Evolutionary conservation across 768 basidiomycete species (phyloP).

Genomic region (Mycena epipterygia): DNA sequence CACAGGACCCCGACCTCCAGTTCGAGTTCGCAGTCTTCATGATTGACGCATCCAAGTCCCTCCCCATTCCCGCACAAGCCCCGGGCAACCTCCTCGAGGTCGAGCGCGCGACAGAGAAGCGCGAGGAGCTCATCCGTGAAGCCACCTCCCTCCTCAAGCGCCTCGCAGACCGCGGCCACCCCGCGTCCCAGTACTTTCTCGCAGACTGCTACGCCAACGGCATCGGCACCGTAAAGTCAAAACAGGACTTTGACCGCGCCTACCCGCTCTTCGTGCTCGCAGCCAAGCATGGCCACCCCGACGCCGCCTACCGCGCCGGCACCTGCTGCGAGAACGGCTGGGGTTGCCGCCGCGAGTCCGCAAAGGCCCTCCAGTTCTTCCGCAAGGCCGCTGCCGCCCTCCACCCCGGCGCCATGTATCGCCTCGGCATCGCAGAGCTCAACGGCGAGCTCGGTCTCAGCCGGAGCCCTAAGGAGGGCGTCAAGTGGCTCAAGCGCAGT

Average conservation of each 20-base stretch:
- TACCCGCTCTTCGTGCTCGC: slow-evolving; percentile 96
- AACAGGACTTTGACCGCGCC: slow-evolving; percentile 97
- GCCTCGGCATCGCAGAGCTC: slow-evolving; percentile 94
- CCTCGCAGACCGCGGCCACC: slow-evolving; percentile 94
- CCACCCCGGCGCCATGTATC: slow-evolving; percentile 97
- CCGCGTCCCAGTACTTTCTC: slow-evolving; percentile 96
- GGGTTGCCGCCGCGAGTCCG: slow-evolving; percentile 94
- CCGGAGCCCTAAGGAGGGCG: slow-evolving; percentile 93
- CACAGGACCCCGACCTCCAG: slow-evolving; percentile 96
- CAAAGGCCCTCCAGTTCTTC: slow-evolving; percentile 94
- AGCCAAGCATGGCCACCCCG: slow-evolving; percentile 96
- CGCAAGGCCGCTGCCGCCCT: slow-evolving; percentile 92
- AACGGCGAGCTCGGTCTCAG: slow-evolving; percentile 93
- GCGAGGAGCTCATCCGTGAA: slow-evolving; percentile 91
- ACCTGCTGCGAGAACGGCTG: slow-evolving; percentile 99
- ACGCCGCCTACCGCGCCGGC: slow-evolving; percentile 94
- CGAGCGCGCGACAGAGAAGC: slow-evolving; percentile 83
- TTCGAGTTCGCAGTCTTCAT: slow-evolving; percentile 99
- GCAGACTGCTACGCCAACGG: slow-evolving; percentile 99
- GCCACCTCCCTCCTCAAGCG: slow-evolving; percentile 90
- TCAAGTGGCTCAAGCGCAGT: slow-evolving; percentile 98
- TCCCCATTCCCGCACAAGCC: slow-evolving; percentile 80
- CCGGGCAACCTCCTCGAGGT: slow-evolving; percentile 84
- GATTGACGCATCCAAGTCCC: slow-evolving; percentile 95
- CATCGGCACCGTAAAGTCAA: slow-evolving; percentile 90